A percentile compares a stretch with the other conserved stretches of the same genome.
These are phyloP conservation scores for Tuber magnatum DNA, from an alignment of 495 filamentous ascomycete genomes.

Conservation along the genomic window DNA sequence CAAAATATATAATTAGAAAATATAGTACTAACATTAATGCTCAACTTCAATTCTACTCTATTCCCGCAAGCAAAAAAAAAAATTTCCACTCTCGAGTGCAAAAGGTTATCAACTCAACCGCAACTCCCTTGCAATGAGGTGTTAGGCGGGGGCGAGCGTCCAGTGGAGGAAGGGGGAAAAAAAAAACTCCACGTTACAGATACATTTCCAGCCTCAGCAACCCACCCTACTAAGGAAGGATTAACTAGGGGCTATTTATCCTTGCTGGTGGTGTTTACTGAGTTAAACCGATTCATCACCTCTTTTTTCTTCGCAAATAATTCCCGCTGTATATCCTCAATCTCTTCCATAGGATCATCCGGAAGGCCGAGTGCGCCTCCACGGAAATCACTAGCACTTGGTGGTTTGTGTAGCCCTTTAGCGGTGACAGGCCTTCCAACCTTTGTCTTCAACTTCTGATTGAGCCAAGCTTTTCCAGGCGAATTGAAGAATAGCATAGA, in stretches of 20 bases:
- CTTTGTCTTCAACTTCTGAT: conserved; percentile 51
- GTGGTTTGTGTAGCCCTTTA: conserved; percentile 27
- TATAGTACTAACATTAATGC: background rate
- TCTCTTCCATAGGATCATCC: conserved; percentile 64
- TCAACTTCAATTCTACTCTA: background rate
- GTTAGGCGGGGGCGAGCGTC: background rate
- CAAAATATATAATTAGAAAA: background rate
- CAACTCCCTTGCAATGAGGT: background rate
- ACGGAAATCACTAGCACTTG: conserved; percentile 24
- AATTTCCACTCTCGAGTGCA: background rate
- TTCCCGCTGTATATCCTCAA: conserved; percentile 72
- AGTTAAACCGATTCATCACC: conserved; percentile 50
- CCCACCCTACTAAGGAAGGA: background rate
- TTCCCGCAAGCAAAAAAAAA: background rate
- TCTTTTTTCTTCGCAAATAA: conserved; percentile 62
- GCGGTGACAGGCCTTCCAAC: conserved; percentile 25
- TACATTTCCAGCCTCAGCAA: background rate
- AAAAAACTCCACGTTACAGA: background rate
- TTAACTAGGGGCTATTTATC: conserved; percentile 39
- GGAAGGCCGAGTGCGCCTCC: conserved; percentile 62
- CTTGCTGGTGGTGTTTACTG: conserved; percentile 47
- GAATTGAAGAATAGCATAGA: conserved; percentile 71
- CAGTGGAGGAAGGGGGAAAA: background rate
- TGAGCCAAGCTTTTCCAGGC: conserved; percentile 60
- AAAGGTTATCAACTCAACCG: background rate